A percentile compares a stretch with the other conserved stretches of the same genome.
These are phyloP conservation scores for Didymella pinodella DNA, from an alignment of 2,329 filamentous ascomycete genomes.

Conservation along the genomic window DNA sequence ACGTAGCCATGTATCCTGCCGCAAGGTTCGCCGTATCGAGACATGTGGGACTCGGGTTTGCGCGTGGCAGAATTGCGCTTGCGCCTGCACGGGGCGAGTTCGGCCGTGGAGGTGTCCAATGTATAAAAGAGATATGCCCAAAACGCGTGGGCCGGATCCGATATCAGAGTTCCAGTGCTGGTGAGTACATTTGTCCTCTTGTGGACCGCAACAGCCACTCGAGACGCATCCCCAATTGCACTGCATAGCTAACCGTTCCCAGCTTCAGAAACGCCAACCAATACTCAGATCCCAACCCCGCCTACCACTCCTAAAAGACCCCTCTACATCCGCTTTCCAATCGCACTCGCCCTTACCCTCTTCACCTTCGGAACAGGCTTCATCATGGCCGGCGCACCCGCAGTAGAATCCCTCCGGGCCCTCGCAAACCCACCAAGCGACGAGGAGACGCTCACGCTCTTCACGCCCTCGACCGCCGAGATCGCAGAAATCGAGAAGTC, in stretches of 20 bases:
- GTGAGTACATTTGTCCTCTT: constrained; percentile 23
- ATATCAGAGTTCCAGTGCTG: constrained; percentile 26
- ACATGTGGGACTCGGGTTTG: constrained; percentile 35
- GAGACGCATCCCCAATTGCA: background rate
- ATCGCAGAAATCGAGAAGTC: constrained; percentile 70
- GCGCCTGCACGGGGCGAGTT: constrained; percentile 33
- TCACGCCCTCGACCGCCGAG: constrained; percentile 62
- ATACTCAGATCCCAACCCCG: constrained; percentile 20
- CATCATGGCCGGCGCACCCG: constrained; percentile 64
- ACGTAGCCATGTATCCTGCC: constrained; percentile 30
- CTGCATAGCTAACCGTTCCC: constrained; percentile 9
- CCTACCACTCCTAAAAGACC: constrained; percentile 28
- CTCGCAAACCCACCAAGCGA: constrained; percentile 68
- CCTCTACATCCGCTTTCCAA: constrained; percentile 49
- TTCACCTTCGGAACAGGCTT: constrained; percentile 63
- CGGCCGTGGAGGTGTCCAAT: constrained; percentile 25
- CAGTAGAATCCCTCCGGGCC: constrained; percentile 58
- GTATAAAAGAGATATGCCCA: constrained; percentile 13
- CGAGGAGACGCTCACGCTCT: constrained; percentile 75
- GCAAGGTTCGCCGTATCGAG: constrained; percentile 40
- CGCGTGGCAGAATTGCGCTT: constrained; percentile 17
- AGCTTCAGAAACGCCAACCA: constrained; percentile 26
- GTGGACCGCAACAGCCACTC: background rate
- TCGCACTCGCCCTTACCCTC: constrained; percentile 58
- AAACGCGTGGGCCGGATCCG: constrained; percentile 20